Evolutionary conservation across 2,329 filamentous ascomycete species (phyloP), one percentile per base, ranked within the genome.

Genomic region (Fusarium denticulatum): DNA sequence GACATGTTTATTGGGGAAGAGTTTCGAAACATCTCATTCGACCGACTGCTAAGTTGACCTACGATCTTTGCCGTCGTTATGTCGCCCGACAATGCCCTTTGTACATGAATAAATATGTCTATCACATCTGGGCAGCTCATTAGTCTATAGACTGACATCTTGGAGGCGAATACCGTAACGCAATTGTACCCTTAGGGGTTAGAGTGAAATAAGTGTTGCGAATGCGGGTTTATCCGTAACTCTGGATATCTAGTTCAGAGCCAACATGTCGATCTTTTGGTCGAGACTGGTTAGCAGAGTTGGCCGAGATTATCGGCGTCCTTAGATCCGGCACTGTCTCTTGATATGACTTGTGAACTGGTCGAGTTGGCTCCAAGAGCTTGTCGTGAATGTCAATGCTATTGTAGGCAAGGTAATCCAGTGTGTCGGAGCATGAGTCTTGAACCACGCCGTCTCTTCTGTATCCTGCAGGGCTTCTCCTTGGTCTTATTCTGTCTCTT

Each of bases 241-340:
- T 36, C 30, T 28, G 30, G 40, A 36, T 13, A 49, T n/a, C 26
- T 40, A 28, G 28, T 36, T 18, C n/a, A 32, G n/a, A 46, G 39
- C 18, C 40, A 58, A 47, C 40, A 28, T 62, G 55, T 42, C 61
- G 37, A 50, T 61, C 43, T 22, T 49, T 49, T 43, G 32, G 45
- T 50, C 45, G 45, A 64, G 61, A 42, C 61, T 61, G 30, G 37
- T 32, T 64, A 47, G 36, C 39, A 64, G 28, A 67, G 40, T 61
- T 67, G 64, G 63, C 53, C 64, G 55, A 67, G 34, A 52, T 42
- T 37, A 40, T 66, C 39, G 63, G 45, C 39, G 37, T 40, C 46
- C 26, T 43, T 60, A 46, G 34, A 55, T 24, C 32, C 63, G 42
- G 63, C 30, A 66, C 34, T 50, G 37, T 18, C 18, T 37, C 47